Evolutionary conservation across 768 basidiomycete genomes (phyloP), one percentile per base, ranked within the genome.

Genomic region (Lactarius quietus): DNA sequence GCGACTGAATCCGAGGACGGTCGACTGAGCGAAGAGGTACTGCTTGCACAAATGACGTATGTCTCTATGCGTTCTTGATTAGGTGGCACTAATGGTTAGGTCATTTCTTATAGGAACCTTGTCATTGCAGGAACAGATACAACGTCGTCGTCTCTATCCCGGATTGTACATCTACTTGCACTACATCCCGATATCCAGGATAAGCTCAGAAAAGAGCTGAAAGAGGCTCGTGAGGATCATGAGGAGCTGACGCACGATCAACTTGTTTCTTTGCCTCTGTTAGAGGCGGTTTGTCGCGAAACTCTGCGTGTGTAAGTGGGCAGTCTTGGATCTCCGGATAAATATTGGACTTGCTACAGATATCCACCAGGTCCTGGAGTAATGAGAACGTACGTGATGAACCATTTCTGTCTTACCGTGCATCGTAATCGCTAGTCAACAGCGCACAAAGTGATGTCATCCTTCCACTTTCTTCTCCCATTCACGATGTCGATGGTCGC

Each of bases 31-130:
- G 74, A 73, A 20, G 73, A 75, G 31, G 80, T 81, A 66, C 62
- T 83, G 0, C 64, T 79, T 7, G 81, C 72, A 0, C 81, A 82
- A 45, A 75, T 76, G 69, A 70, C 72, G 76, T 70, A 48, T 31
- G 69, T 20, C 23, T 5, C n/a, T 9, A 36, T 14, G 31, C 18
- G 14, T 45, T 54, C 33, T n/a, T 7, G 33, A 23, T 36, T 54
- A 29, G 10, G 4, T 52, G 29, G 7, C n/a, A 45, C 28, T 35
- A 9, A 53, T 52, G 29, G 12, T 26, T 52, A 17, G 14, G 26
- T 12, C 26, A 5, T 28, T 20, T 29, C 17, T 18, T 45, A 10
- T 20, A 69, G 68, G 26, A 69, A 38, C 28, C 53, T 69, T 12
- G 14, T 68, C 18, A 41, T 67, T 20, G 68, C 68, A 3, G 68